Evolutionary conservation across 139 green algal genomes (phyloP).

Genomic region (Tetradesmus obliquus): DNA sequence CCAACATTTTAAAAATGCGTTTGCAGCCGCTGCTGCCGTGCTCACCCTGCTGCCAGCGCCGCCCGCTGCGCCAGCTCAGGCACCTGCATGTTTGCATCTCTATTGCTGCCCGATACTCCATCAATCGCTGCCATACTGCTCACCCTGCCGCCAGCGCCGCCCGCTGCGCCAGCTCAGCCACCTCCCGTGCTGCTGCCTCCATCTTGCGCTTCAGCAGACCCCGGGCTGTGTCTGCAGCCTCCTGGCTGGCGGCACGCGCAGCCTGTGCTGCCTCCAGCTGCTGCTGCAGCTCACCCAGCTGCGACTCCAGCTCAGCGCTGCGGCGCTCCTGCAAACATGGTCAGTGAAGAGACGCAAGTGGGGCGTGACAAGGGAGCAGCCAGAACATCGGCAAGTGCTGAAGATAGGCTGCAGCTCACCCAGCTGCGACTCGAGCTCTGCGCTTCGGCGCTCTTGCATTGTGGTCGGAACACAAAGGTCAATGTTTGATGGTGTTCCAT

Average conservation of each 20-base stretch:
- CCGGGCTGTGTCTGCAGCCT: slow-evolving; percentile 29
- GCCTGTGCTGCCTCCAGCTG: slow-evolving; percentile 54
- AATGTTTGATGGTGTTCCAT: too few species aligned
- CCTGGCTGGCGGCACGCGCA: slow-evolving; percentile 30
- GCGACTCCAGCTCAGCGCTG: slow-evolving; percentile 44
- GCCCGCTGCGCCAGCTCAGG: slow-evolving; percentile 22
- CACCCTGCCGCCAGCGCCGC: slow-evolving; percentile 11
- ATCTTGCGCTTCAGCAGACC: slow-evolving; percentile 5
- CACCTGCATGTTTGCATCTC: too few species aligned
- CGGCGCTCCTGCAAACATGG: slow-evolving; percentile 33
- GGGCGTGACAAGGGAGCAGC: too few species aligned
- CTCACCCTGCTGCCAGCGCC: slow-evolving; percentile 14
- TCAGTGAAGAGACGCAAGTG: not conserved
- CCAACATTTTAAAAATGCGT: too few species aligned
- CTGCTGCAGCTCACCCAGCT: slow-evolving; percentile 46
- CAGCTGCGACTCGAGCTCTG: slow-evolving; percentile 49
- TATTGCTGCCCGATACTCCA: too few species aligned
- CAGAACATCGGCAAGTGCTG: too few species aligned
- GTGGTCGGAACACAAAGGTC: too few species aligned
- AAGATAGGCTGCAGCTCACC: too few species aligned
- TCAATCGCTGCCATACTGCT: too few species aligned
- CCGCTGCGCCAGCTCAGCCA: slow-evolving; percentile 27
- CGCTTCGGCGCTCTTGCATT: slow-evolving; percentile 41
- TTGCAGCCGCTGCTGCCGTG: not conserved
- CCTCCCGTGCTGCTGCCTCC: slow-evolving; percentile 33